Evolutionary conservation across 2,329 filamentous ascomycete genomes (phyloP).

Genomic region (Bimuria novae-zelandiae): DNA sequence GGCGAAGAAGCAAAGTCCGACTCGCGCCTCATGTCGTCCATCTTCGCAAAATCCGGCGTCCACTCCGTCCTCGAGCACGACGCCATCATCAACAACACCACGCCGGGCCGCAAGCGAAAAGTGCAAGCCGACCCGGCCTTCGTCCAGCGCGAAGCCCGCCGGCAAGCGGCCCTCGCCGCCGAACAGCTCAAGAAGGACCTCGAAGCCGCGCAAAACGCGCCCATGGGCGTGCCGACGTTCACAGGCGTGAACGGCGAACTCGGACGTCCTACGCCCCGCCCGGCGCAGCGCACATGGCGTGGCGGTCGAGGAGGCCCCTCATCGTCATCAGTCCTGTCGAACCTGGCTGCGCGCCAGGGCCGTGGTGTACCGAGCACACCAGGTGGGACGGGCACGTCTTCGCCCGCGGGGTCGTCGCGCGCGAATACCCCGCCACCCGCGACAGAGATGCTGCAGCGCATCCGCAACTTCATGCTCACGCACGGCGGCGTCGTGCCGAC

Average conservation of each 20-base stretch:
- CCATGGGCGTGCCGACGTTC: conserved; percentile 89
- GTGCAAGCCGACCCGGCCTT: conserved; percentile 76
- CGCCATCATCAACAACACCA: conserved; percentile 67
- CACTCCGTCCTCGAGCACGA: conserved; percentile 95
- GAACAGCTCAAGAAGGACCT: conserved; percentile 74
- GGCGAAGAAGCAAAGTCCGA: conserved; percentile 29
- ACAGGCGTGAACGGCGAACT: conserved; percentile 81
- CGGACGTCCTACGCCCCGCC: conserved; percentile 61
- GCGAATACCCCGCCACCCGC: conserved; percentile 39
- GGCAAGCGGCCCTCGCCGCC: conserved; percentile 77
- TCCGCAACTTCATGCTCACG: conserved; percentile 75
- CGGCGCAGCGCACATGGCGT: conserved; percentile 45
- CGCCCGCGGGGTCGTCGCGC: conserved; percentile 24
- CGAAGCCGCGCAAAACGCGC: conserved; percentile 71
- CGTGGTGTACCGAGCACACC: conserved; percentile 19
- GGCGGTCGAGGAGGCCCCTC: conserved; percentile 46
- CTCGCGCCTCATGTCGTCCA: conserved; percentile 81
- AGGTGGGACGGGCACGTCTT: conserved; percentile 2
- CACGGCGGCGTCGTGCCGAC: conserved; percentile 81
- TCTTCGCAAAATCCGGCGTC: conserved; percentile 84
- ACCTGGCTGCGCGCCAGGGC: conserved; percentile 49
- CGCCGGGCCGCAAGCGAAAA: conserved; percentile 61
- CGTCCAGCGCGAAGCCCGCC: conserved; percentile 79
- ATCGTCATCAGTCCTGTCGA: conserved; percentile 50
- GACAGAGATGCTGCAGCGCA: conserved; percentile 57